Conservation (phyloP, 805 yeast species). For the Blastobotrys robertii region DNA sequence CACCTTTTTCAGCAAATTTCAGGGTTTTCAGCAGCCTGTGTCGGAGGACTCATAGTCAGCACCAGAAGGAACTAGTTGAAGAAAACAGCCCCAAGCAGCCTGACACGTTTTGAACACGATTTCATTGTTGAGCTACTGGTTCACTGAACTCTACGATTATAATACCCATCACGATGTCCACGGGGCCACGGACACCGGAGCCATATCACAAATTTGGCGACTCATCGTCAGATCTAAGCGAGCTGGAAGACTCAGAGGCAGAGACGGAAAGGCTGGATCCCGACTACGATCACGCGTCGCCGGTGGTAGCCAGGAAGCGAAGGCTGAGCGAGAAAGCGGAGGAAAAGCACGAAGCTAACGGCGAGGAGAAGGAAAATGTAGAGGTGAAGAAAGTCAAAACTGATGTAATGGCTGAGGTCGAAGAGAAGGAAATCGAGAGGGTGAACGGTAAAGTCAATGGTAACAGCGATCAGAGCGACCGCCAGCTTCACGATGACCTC, state of each 20-base stretch:
- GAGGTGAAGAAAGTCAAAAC: slow-evolving; percentile 19
- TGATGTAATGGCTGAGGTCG: slow-evolving; percentile 13
- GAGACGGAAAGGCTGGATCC: slow-evolving; percentile 81
- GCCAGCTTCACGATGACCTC: not conserved
- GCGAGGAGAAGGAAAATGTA: not conserved
- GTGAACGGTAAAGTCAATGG: slow-evolving; percentile 13
- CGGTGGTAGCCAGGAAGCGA: slow-evolving; percentile 4
- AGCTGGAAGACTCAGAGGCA: slow-evolving; percentile 53
- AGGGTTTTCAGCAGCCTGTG: too few species aligned
- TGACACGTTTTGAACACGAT: too few species aligned
- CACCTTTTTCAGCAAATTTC: too few species aligned
- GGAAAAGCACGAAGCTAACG: not conserved
- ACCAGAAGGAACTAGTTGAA: too few species aligned
- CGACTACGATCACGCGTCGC: slow-evolving; percentile 30
- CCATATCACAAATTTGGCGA: not conserved
- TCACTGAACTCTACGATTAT: too few species aligned
- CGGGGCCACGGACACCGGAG: not conserved
- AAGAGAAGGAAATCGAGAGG: slow-evolving; percentile 17
- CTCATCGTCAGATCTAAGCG: slow-evolving; percentile 33
- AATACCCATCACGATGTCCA: too few species aligned
- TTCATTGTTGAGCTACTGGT: too few species aligned
- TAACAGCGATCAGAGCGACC: not conserved
- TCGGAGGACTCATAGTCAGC: too few species aligned
- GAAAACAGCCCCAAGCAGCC: too few species aligned
- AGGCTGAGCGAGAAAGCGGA: slow-evolving; percentile 3